A percentile compares a stretch with the other conserved stretches of the same genome.
Conservation (phyloP, 2,329 filamentous ascomycete species). For the Aureobasidium lini region DNA sequence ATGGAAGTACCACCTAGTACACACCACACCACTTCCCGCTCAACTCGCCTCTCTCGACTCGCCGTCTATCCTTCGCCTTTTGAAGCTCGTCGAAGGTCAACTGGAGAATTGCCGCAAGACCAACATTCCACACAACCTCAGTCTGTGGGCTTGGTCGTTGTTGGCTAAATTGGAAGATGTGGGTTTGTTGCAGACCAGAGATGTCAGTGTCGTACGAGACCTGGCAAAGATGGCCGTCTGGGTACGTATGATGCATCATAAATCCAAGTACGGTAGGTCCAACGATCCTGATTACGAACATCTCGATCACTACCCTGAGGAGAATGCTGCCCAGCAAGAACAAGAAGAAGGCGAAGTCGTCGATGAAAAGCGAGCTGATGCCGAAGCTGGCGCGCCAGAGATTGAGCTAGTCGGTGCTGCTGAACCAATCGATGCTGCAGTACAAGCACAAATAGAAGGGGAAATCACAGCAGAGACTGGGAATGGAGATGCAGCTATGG, state of each 20-base stretch:
- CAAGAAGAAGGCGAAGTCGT: constrained; percentile 22
- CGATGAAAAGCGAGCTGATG: neutral
- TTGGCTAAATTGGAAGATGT: constrained; percentile 58
- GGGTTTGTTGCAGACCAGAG: constrained; percentile 66
- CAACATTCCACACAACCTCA: constrained; percentile 56
- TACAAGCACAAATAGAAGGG: neutral
- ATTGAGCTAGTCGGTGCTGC: constrained; percentile 7
- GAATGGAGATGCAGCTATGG: neutral
- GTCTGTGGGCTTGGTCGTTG: constrained; percentile 79
- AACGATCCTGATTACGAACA: constrained; percentile 34
- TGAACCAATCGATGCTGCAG: neutral
- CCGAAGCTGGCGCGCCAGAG: constrained; percentile 13
- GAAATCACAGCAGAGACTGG: neutral
- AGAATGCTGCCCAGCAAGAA: constrained; percentile 21
- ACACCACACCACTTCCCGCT: constrained; percentile 40
- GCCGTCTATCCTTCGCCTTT: constrained; percentile 55
- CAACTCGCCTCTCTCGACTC: constrained; percentile 53
- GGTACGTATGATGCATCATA: constrained; percentile 42
- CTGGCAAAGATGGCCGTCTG: constrained; percentile 68
- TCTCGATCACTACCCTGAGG: constrained; percentile 17
- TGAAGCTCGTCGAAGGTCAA: constrained; percentile 53
- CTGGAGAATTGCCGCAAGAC: constrained; percentile 45
- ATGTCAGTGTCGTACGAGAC: constrained; percentile 69
- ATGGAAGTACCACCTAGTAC: constrained; percentile 43
- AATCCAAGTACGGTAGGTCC: constrained; percentile 27